Evolutionary conservation across 139 green algal species (phyloP).

Genomic region (Closterium sp.): DNA sequence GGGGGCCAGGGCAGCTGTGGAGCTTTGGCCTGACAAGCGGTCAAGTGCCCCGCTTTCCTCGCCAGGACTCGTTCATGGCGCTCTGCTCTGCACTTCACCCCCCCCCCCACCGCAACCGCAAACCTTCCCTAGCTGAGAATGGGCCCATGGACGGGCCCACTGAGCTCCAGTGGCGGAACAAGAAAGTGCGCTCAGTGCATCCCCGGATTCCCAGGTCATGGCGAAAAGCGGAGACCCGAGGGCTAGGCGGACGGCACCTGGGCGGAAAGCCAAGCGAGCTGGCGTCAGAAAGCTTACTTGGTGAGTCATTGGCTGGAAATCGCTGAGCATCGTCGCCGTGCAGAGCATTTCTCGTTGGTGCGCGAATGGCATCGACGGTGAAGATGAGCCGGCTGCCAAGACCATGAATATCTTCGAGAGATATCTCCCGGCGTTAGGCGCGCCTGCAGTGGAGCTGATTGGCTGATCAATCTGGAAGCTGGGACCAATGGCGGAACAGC

Average conservation of each 20-base stretch:
- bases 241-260: background rate
- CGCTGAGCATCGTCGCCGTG: background rate
- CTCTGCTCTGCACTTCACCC: too few relatives aligned
- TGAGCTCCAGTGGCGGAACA: background rate
- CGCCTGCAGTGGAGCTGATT: background rate
- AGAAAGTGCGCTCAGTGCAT: background rate
- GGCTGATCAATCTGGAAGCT: background rate
- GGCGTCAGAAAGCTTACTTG: background rate
- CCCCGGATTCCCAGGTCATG: background rate
- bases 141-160: too few relatives aligned
- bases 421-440: background rate
- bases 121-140: too few relatives aligned
- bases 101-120: too few relatives aligned
- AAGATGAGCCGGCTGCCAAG: background rate
- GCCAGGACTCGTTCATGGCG: too few relatives aligned
- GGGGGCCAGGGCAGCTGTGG: too few relatives aligned
- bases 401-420: background rate
- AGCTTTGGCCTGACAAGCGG: too few relatives aligned
- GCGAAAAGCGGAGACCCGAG: background rate
- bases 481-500: background rate
- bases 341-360: background rate
- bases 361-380: background rate
- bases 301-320: background rate
- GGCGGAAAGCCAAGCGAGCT: background rate
- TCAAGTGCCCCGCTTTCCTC: too few relatives aligned